Conservation (phyloP, 345 rosid genomes). For the Populus pruinosa region DNA sequence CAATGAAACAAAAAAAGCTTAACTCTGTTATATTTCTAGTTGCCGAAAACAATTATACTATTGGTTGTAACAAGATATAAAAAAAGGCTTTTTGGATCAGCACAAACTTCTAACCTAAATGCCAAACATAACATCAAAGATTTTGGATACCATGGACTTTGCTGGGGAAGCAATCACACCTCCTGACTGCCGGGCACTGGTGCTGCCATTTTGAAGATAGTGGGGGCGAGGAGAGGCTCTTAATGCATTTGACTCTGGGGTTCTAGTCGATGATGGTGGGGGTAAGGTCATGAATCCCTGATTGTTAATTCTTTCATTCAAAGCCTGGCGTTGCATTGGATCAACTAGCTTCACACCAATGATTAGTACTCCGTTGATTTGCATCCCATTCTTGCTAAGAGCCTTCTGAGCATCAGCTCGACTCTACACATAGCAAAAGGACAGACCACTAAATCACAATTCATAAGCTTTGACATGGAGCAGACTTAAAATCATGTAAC, state of each 20-base stretch:
- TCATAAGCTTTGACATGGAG: constrained; percentile 6
- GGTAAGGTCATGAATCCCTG: constrained; percentile 84
- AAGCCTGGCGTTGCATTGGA: constrained; percentile 68
- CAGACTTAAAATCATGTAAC: background rate
- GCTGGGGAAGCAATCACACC: constrained; percentile 80
- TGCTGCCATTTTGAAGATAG: constrained; percentile 62
- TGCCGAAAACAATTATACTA: background rate
- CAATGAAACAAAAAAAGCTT: background rate
- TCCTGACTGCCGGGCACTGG: constrained; percentile 53
- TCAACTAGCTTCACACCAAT: constrained; percentile 90
- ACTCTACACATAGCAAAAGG: constrained; percentile 43
- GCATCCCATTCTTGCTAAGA: constrained; percentile 78
- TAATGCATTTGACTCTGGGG: constrained; percentile 35
- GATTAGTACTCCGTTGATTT: constrained; percentile 72
- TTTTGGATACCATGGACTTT: constrained; percentile 72
- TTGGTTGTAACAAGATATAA: background rate
- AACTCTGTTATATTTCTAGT: background rate
- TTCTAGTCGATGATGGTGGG: constrained; percentile 47
- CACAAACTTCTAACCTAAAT: constrained; percentile 31
- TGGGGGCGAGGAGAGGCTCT: constrained; percentile 48
- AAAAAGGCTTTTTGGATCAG: background rate
- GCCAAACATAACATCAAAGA: constrained; percentile 77
- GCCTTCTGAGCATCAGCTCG: constrained; percentile 91
- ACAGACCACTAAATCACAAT: background rate
- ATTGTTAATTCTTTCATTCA: constrained; percentile 66